A percentile compares a stretch with the other conserved stretches of the same genome.
Evolutionary conservation across 352 stramenopile species (phyloP).

Genomic region (Phytophthora ramorum): DNA sequence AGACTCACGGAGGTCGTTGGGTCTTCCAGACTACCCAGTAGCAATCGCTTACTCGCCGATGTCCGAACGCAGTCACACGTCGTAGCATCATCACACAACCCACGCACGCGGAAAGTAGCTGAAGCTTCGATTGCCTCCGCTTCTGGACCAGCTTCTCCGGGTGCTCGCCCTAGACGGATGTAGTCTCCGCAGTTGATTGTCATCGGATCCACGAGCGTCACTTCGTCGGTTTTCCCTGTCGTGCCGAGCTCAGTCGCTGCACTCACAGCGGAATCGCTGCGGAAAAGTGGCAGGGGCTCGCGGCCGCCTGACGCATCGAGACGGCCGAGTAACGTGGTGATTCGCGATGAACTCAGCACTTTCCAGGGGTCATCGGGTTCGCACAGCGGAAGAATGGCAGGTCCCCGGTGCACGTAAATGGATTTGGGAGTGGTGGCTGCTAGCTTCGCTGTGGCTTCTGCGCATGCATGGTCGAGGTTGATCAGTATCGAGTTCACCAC

Average conservation of each 20-base stretch:
- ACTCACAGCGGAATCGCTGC: slow-evolving; percentile 58
- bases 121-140: slow-evolving; percentile 22
- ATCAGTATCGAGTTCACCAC: slow-evolving; percentile 32
- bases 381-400: slow-evolving; percentile 74
- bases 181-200: slow-evolving; percentile 70
- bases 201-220: slow-evolving; percentile 43
- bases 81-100: slow-evolving; percentile 50
- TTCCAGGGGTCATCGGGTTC: slow-evolving; percentile 55
- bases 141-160: slow-evolving; percentile 20
- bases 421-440: slow-evolving; percentile 13
- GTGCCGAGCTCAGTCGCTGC: slow-evolving; percentile 49
- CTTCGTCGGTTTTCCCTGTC: slow-evolving; percentile 33
- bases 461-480: slow-evolving; percentile 38
- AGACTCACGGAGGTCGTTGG: slow-evolving; percentile 53
- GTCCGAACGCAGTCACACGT: slow-evolving; percentile 51
- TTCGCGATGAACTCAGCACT: slow-evolving; percentile 31
- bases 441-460: slow-evolving; percentile 32
- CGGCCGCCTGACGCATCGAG: slow-evolving; percentile 43
- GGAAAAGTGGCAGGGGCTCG: slow-evolving; percentile 63
- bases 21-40: slow-evolving; percentile 58
- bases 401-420: slow-evolving; percentile 70
- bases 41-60: slow-evolving; percentile 34
- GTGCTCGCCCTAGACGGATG: slow-evolving; percentile 64
- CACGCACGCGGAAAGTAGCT: slow-evolving; percentile 68
- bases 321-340: slow-evolving; percentile 34